These are phyloP conservation scores for Isatis tinctoria DNA, from an alignment of 345 rosid genomes.

Conservation along the genomic window DNA sequence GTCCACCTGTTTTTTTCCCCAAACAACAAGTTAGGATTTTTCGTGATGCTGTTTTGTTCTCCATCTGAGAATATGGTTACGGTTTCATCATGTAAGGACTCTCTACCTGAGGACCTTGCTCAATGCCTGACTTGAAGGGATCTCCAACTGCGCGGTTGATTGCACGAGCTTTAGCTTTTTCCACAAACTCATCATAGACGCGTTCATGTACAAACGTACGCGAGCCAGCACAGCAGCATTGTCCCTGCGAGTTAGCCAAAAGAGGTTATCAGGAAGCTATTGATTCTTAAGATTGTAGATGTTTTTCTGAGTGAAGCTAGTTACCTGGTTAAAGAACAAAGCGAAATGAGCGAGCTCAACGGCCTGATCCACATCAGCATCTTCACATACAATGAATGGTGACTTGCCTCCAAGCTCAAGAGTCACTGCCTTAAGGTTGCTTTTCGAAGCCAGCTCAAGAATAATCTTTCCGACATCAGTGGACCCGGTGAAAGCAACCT, in stretches of 20 bases:
- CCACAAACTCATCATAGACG: constrained; percentile 76
- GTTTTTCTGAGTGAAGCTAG: neutral
- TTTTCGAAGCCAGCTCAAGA: constrained; percentile 65
- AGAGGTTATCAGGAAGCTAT: neutral
- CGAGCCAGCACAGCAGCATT: constrained; percentile 94
- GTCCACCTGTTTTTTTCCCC: constrained; percentile 48
- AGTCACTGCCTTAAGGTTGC: constrained; percentile 90
- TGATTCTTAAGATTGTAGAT: neutral
- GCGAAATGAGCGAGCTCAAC: constrained; percentile 83
- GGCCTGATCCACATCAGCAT: constrained; percentile 88
- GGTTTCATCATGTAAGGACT: constrained; percentile 2
- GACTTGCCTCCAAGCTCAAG: constrained; percentile 99
- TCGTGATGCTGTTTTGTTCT: neutral
- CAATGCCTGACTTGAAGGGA: constrained; percentile 73
- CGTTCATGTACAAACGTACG: constrained; percentile 91
- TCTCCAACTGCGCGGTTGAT: constrained; percentile 68
- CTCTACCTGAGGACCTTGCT: constrained; percentile 97
- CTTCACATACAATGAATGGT: constrained; percentile 89
- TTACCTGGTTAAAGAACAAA: constrained; percentile 89
- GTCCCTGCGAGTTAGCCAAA: constrained; percentile 54
- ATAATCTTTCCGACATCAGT: constrained; percentile 66
- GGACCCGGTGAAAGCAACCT: constrained; percentile 97
- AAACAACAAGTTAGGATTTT: constrained; percentile 5
- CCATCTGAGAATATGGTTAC: neutral
- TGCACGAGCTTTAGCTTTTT: constrained; percentile 84